Evolutionary conservation across 2,329 filamentous ascomycete species (phyloP), one percentile per base, ranked within the genome.

Genomic region (Rasamsonia emersonii): DNA sequence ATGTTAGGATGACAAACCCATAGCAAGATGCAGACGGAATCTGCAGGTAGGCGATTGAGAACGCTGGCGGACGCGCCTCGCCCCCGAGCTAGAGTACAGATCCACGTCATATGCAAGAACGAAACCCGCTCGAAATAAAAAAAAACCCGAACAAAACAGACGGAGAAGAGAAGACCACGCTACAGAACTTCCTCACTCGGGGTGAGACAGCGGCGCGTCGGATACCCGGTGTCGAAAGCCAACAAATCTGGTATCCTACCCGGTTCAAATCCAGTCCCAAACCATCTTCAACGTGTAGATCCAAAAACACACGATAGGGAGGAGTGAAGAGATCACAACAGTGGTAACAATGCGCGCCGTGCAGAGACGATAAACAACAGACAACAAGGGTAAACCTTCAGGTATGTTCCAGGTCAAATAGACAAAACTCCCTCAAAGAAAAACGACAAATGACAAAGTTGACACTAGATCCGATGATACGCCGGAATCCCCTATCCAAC

Each of bases 361-460:
- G 21, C 18, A 14, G 16, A n/a, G 18, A 35, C 40, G 30, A 38
- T 36, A 23, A 38, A 35, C 27, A 40, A 26, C 33, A 28, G 24
- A 36, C 31, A 38, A 34, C 35, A 35, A 33, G 29, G 21, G 41
- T 36, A 46, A 35, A 36, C 29, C 41, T 38, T 41, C 40, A 43
- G 32, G 40, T 48, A 45, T 47, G 40, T 48, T 45, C 45, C 42
- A 40, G 20, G 28, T 40, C 26, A 34, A 38, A 31, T 36, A 34
- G 18, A 32, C 35, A 20, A 33, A 36, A 37, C 31, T 38, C 38
- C 29, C 25, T 27, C 7, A 27, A 31, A 39, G 18, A 33, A 37
- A 28, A 14, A 38, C 19, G 29, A 31, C 20, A 37, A 39, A 10
- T 18, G n/a, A 9, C 13, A 21, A 31, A 21, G 9, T 5, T n/a